Conservation (phyloP, 352 stramenopile species). For the Globisporangium orthogonon region DNA sequence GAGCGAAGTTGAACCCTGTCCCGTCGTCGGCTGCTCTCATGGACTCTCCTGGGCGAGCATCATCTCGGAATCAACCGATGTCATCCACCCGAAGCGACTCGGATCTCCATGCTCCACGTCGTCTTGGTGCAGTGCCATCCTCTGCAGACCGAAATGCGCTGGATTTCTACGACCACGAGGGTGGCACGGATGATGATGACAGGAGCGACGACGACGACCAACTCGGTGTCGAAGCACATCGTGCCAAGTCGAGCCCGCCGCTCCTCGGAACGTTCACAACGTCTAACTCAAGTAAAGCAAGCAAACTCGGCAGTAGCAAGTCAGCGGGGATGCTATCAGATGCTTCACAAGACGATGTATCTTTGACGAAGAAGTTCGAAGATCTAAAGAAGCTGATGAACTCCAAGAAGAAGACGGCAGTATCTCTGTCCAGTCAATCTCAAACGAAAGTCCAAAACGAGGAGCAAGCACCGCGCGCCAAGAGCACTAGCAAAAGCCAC, state of each 20-base stretch:
- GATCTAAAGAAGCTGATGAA: conserved; percentile 54
- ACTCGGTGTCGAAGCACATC: not conserved
- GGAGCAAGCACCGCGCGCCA: not conserved
- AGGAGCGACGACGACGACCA: conserved; percentile 14
- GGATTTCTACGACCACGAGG: conserved; percentile 41
- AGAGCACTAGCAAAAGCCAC: not conserved
- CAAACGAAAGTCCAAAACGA: not conserved
- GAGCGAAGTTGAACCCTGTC: conserved; percentile 16
- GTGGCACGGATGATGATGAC: conserved; percentile 20
- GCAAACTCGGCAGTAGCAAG: conserved; percentile 16
- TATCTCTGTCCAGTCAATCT: not conserved
- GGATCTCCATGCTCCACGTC: conserved; percentile 49
- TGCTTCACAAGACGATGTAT: conserved; percentile 10
- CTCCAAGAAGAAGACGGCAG: conserved; percentile 22
- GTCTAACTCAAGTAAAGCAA: not conserved
- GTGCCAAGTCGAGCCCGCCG: conserved; percentile 12
- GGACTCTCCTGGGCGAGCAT: conserved; percentile 2
- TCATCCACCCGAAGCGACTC: conserved; percentile 49
- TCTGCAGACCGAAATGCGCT: conserved; percentile 46
- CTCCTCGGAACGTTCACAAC: conserved; percentile 7
- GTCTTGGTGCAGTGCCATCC: conserved; percentile 33
- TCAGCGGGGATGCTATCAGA: conserved; percentile 8
- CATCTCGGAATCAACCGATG: conserved; percentile 4
- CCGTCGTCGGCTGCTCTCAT: conserved; percentile 8
- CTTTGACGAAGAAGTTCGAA: conserved; percentile 58